A percentile compares a stretch with the other conserved stretches of the same genome.
phyloP scores from a whole-genome alignment of 345 rosid genomes.

The Hevea brasiliensis region DNA sequence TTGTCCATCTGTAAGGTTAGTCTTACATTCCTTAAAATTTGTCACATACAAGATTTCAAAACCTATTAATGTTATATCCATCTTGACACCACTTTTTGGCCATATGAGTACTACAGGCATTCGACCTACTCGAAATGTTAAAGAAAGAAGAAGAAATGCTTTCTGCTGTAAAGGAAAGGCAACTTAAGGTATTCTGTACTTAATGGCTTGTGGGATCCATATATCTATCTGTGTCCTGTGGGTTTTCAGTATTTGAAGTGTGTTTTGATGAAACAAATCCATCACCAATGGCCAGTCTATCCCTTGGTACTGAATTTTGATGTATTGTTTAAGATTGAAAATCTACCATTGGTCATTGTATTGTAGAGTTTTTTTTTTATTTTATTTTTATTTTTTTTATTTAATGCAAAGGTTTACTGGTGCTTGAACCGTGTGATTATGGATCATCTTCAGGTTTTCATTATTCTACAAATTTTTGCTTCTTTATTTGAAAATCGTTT shows the following conservation, averaged over 20 bases:
- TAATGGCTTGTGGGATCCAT: neutral
- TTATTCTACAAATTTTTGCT: neutral
- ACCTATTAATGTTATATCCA: neutral
- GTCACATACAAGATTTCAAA: neutral
- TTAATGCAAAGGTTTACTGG: neutral
- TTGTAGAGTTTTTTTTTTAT: neutral
- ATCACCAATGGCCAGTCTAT: neutral
- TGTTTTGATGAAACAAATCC: neutral
- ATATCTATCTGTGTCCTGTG: neutral
- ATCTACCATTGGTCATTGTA: neutral
- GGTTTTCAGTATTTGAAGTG: neutral
- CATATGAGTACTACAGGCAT: constrained; percentile 49
- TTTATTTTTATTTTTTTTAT: no score
- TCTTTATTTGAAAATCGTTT: neutral
- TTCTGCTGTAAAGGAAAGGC: constrained; percentile 67
- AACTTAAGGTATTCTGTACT: constrained; percentile 52
- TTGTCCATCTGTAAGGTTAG: constrained; percentile 83
- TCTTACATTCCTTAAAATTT: constrained; percentile 14
- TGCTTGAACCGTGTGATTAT: neutral
- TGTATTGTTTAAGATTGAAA: neutral
- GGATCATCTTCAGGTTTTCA: neutral
- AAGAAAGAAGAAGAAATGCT: constrained; percentile 93
- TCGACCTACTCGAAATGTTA: constrained; percentile 83
- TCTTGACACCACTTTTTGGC: constrained; percentile 17
- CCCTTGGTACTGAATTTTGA: neutral